Base-by-base conservation (phyloP, 768 basidiomycete genomes). In the Boletus insuetus region DNA sequence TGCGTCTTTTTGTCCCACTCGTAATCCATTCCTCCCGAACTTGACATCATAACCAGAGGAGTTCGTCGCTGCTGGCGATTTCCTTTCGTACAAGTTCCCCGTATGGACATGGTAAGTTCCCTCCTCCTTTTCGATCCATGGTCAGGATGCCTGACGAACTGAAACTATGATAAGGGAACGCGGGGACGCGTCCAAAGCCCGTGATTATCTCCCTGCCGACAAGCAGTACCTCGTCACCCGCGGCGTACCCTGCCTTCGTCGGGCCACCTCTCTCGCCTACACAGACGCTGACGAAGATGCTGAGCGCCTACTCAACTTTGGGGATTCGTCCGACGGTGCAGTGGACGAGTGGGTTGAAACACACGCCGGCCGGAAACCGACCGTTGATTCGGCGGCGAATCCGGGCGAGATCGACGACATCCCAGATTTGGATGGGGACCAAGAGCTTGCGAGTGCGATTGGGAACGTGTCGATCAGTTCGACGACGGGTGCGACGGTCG, bases 271-370 rank as follows among this genome's bases (percentile, higher is more conserved):
- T 34, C 80, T 97, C 45, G 89, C 92, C 43, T 95, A 96, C 76
- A 94, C 94, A 1, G 96, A 96, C 62, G 91, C 87, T 12, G 95
- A 98, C 69, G 96, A 97, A 73, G 97, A 98, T 65, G 92, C 90
- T 0, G 96, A 99, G 71, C 90, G 93, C 40, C 76, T 98, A 22
- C 81, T 99, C 44, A 85, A 83, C 35, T 94, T 98, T 62, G 90
- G 81, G 1, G 87, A 86, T 64, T 75, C 82, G 14, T 79, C 80
- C 4, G 75, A 75, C 13, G 75, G 76, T 6, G 74, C 78, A 9
- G 86, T 79, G 16, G 94, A 97, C 56, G 96, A 98, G 62, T 99
- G 97, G 97, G 97, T 99, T 19, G 94, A 98, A 71, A 99, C 97
- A 12, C 97, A 99, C 68, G 88, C 94, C 0, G 89, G 90, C 4